Base-by-base conservation (phyloP, 169 alveolate species). In the Blepharisma undulans region DNA sequence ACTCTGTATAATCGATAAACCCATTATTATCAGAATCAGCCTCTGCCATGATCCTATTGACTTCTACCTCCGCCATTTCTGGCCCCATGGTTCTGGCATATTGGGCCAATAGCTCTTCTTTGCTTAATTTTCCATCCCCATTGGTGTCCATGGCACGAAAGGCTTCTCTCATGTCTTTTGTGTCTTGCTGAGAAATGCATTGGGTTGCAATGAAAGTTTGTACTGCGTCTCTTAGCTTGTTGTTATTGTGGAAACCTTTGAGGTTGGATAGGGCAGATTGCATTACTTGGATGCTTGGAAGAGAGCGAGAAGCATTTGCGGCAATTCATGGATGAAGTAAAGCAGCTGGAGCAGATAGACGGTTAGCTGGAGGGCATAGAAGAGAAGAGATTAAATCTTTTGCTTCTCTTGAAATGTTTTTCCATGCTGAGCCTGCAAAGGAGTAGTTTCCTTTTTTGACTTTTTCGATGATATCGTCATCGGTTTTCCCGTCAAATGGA, bases 11-110 rank as follows among this genome's bases (percentile, higher is more conserved):
- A 90, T 99, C 99, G 32, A 99, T 98, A 80, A 95, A 96, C 18
- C 99, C 99, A 91, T 96, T 97, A 76, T 96, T 97, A 93, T 98
- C 99, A 36, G 97, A 96, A 97, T 98, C 99, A 48, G 98, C 98
- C 36, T 97, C 95, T 76, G 92, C 93, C 96, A 99, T 96, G 18
- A 98, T 98, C 78, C 97, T 97, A 85, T 98, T 99, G 10, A 98
- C 99, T 87, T 98, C 99, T 72, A 98, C 99, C 16, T 98, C 98
- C 72, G 93, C 93, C 88, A 93, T 97, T 86, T 30, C 80, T 66
- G 25, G 72, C 8, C 98, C 99, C 22, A 98, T 92, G 72, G 89
- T 86, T 25, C 34, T 82, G 10, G 95, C 91, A 92, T 98, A 98
- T 36, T 97, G 95, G 72, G 96, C 96, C 18, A 98, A 92, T 8